Percentiles rank a stretch among this genome's conserved stretches.
Evolutionary conservation across 2,329 filamentous ascomycete genomes (phyloP).

Genomic region (Colletotrichum simmondsii): DNA sequence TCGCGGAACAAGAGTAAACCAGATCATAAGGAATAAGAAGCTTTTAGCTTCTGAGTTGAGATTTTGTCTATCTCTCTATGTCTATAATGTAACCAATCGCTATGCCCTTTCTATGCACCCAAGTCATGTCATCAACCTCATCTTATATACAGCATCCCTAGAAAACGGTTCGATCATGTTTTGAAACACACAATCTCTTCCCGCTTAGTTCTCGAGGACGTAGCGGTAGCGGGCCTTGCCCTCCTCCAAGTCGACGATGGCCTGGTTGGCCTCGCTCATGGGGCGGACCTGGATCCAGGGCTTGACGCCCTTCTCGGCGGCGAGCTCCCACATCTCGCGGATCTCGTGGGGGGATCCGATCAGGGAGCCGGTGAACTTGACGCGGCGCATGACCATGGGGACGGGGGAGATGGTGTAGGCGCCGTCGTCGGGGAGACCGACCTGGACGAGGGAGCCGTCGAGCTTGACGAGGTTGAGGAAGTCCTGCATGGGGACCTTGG

Average conservation of each 20-base stretch:
- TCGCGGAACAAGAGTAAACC: not conserved
- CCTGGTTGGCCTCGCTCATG: constrained; percentile 66
- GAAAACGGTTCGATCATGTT: not conserved
- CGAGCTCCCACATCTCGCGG: constrained; percentile 68
- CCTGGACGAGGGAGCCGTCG: constrained; percentile 69
- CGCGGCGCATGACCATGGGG: constrained; percentile 65
- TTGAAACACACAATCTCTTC: too few relatives aligned
- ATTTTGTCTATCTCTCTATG: constrained; percentile 14
- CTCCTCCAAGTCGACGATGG: constrained; percentile 63
- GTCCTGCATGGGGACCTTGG: constrained; percentile 58
- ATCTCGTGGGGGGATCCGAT: constrained; percentile 66
- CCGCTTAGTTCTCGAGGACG: constrained; percentile 55
- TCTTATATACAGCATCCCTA: constrained; percentile 16
- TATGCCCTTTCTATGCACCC: constrained; percentile 24
- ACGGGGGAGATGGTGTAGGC: constrained; percentile 57
- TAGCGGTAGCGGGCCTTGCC: constrained; percentile 63
- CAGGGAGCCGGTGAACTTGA: constrained; percentile 57
- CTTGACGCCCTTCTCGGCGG: constrained; percentile 65
- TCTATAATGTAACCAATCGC: constrained; percentile 32
- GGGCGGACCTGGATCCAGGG: constrained; percentile 66
- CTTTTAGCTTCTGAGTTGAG: not conserved
- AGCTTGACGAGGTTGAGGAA: constrained; percentile 69
- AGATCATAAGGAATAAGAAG: not conserved
- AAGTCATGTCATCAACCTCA: constrained; percentile 27
- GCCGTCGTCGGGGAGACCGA: constrained; percentile 63